Evolutionary conservation across 2,329 filamentous ascomycete genomes (phyloP), one percentile per base, ranked within the genome.

Genomic region (Apiospora sp.): DNA sequence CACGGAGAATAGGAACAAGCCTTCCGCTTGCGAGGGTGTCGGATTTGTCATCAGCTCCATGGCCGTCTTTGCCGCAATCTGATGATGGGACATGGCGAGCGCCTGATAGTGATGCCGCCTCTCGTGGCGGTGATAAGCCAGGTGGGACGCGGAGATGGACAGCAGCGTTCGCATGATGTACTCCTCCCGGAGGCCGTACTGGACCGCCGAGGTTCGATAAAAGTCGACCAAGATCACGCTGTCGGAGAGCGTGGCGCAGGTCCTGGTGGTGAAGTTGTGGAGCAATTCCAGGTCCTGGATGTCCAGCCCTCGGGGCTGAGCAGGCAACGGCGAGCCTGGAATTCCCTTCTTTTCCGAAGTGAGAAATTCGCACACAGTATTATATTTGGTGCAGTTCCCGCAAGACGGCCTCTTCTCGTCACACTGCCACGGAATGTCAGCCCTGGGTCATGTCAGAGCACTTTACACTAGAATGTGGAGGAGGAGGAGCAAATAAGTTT

Each of bases 221-320:
- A 84, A 74, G 12, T 76, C 77, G n/a, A 3, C 10, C 48, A 80
- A 80, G 1, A 83, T 68, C 2, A 74, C 67, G 2, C 80, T 76
- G 54, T 79, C 76, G 4, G 75, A 77, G 19, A 85, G 74, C 4
- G 82, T 83, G 67, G 79, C 78, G 22, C 76, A 79, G 1, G 83
- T 85, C 7, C 80, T 81, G 0, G 79, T 81, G 41, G 77, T 78
- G 71, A 80, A 85, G 71, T 84, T 81, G 71, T 85, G 83, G 1
- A 85, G 76, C 6, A 85, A 76, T 69, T 84, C 83, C 27, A 84
- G 74, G 70, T 83, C 81, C 16, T 77, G 69, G 7, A 83, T 72
- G 46, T 80, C 78, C n/a, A 80, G 61, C 22, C 22, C 48, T n/a
- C 16, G n/a, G 37, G 37, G 24, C 49, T 51, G 27, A 27, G 49